These are phyloP conservation scores for Colletotrichum sp. DNA, from an alignment of 2,329 filamentous ascomycete species.

Conservation along the genomic window DNA sequence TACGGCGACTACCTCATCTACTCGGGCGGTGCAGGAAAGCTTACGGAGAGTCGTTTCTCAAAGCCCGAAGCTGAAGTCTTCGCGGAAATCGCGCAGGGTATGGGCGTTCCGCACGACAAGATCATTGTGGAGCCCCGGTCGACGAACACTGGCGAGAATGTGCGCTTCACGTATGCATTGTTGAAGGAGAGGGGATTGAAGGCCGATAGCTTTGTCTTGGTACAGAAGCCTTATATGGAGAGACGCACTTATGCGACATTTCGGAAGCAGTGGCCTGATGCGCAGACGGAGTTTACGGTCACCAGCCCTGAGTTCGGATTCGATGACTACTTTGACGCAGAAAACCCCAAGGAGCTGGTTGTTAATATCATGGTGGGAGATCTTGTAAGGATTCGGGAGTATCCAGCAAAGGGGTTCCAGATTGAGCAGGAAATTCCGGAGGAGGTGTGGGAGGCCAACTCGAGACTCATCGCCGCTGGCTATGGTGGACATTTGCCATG, in stretches of 20 bases:
- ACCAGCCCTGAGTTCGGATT: constrained; percentile 45
- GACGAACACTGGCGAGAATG: constrained; percentile 53
- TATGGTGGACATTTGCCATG: constrained; percentile 40
- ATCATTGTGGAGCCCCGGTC: constrained; percentile 45
- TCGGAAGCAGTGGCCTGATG: constrained; percentile 49
- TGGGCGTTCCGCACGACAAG: constrained; percentile 43
- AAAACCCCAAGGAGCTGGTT: constrained; percentile 46
- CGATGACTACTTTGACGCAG: constrained; percentile 44
- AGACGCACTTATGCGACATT: constrained; percentile 51
- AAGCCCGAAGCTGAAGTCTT: constrained; percentile 49
- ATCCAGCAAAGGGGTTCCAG: constrained; percentile 48
- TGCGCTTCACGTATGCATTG: constrained; percentile 46
- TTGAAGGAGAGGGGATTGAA: constrained; percentile 31
- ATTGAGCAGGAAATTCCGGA: constrained; percentile 46
- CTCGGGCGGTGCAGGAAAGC: constrained; percentile 45
- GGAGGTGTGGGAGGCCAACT: constrained; percentile 45
- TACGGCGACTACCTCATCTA: constrained; percentile 46
- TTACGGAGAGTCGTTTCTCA: constrained; percentile 43
- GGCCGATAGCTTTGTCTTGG: constrained; percentile 41
- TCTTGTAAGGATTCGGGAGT: constrained; percentile 46
- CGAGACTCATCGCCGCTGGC: constrained; percentile 43
- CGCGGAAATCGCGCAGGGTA: constrained; percentile 40
- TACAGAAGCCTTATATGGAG: constrained; percentile 57
- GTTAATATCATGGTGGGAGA: constrained; percentile 51
- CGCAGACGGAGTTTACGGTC: constrained; percentile 37